Conservation (phyloP, 202 grass and related monocot genomes). For the Schoenoplectus tabernaemontani region DNA sequence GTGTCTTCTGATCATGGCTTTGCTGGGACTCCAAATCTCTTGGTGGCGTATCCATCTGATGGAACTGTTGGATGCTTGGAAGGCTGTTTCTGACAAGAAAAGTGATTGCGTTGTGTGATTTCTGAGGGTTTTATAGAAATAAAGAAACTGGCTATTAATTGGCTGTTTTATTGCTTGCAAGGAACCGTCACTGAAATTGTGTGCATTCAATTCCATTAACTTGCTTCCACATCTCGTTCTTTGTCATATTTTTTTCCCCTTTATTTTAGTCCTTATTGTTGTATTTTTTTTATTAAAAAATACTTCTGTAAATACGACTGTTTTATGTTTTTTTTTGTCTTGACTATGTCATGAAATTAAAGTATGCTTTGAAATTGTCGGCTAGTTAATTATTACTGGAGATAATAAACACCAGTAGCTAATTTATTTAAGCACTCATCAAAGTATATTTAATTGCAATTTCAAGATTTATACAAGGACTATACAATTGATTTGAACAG, state of each 20-base stretch:
- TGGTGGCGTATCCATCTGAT: background rate
- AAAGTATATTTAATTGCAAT: too few relatives aligned
- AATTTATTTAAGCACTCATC: too few relatives aligned
- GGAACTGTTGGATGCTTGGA: background rate
- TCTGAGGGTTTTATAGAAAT: slow-evolving; percentile 10
- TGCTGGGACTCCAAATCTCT: slow-evolving; percentile 17
- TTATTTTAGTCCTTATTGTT: background rate
- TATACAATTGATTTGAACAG: background rate
- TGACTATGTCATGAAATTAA: background rate
- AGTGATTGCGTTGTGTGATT: background rate
- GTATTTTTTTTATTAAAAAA: background rate
- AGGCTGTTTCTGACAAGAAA: background rate
- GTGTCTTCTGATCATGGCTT: background rate
- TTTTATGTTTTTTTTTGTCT: background rate
- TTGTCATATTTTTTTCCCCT: background rate
- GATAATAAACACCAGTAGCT: too few relatives aligned
- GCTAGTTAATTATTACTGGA: background rate
- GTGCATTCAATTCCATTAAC: background rate
- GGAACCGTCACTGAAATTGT: background rate
- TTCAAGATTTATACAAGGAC: background rate
- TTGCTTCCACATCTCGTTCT: background rate
- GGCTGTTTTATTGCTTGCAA: slow-evolving; percentile 17
- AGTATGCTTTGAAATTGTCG: background rate
- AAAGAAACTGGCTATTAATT: background rate
- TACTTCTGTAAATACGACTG: background rate